Percentiles rank a stretch among this genome's conserved stretches.
Evolutionary conservation across 495 filamentous ascomycete species (phyloP).

Genomic region (Hapsidospora chrysogenum): DNA sequence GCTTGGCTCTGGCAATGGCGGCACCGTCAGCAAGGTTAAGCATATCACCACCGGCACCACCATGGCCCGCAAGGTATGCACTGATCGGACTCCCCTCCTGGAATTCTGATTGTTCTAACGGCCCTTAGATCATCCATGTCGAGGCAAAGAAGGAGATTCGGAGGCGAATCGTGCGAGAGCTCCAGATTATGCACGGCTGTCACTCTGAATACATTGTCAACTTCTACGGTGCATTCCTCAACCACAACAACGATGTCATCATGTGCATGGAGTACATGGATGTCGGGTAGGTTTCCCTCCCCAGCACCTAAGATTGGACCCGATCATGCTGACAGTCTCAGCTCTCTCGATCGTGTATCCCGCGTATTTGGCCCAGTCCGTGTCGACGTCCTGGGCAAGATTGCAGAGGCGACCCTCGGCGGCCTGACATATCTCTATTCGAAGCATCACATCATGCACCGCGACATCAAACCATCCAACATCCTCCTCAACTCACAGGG

Average conservation of each 20-base stretch:
- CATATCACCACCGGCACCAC: slow-evolving; percentile 87
- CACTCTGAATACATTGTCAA: slow-evolving; percentile 92
- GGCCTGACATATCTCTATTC: slow-evolving; percentile 91
- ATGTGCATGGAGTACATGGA: slow-evolving; percentile 99
- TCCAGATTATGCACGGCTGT: slow-evolving; percentile 96
- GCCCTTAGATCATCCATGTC: slow-evolving; percentile 96
- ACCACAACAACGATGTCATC: slow-evolving; percentile 88
- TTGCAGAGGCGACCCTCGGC: slow-evolving; percentile 89
- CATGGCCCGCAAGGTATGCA: slow-evolving; percentile 87
- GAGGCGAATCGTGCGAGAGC: slow-evolving; percentile 86
- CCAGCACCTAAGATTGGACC: not conserved
- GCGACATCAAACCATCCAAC: slow-evolving; percentile 97
- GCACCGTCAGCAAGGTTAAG: slow-evolving; percentile 93
- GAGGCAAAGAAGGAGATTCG: slow-evolving; percentile 93
- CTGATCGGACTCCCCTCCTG: slow-evolving; percentile 2
- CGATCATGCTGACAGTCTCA: slow-evolving; percentile 15
- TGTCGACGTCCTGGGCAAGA: slow-evolving; percentile 98
- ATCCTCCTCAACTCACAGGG: slow-evolving; percentile 88
- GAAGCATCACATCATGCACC: slow-evolving; percentile 91
- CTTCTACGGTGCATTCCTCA: slow-evolving; percentile 94
- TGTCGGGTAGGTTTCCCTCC: slow-evolving; percentile 57
- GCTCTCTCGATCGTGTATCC: slow-evolving; percentile 87
- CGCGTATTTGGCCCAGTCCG: slow-evolving; percentile 87
- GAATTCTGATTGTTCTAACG: not conserved
- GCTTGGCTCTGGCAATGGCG: slow-evolving; percentile 89